Percentiles rank a stretch among this genome's conserved stretches.
Conservation (phyloP, 805 yeast species). For the Candida ipomoeae region DNA sequence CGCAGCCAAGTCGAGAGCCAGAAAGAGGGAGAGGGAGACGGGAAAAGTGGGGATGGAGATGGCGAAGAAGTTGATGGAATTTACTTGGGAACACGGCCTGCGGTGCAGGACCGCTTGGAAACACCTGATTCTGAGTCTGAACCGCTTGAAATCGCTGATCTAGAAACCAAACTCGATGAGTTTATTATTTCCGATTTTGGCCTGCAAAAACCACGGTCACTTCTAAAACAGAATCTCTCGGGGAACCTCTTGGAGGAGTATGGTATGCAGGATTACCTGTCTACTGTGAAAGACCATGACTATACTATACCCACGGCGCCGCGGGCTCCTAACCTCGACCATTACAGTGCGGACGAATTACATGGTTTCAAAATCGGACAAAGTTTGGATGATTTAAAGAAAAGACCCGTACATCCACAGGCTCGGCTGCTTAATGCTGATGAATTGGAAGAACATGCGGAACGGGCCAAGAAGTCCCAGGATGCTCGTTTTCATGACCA, state of each 20-base stretch:
- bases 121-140: conserved; percentile 6
- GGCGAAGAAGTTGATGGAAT: conserved; percentile 27
- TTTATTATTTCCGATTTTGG: conserved; percentile 13
- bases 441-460: conserved; percentile 25
- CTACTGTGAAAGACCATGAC: conserved; percentile 28
- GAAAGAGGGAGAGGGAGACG: background rate
- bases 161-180: conserved; percentile 18
- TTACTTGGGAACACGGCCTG: conserved; percentile 27
- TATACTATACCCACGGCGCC: conserved; percentile 20
- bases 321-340: conserved; percentile 18
- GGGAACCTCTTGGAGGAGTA: conserved; percentile 37
- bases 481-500: conserved; percentile 26
- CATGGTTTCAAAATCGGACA: conserved; percentile 36
- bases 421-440: conserved; percentile 21
- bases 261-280: conserved; percentile 30
- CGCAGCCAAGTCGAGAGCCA: conserved; percentile 3
- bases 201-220: conserved; percentile 24
- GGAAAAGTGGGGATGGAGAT: too few relatives aligned
- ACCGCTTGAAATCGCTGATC: conserved; percentile 14
- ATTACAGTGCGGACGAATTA: conserved; percentile 25
- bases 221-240: conserved; percentile 27
- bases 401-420: background rate
- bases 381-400: conserved; percentile 3
- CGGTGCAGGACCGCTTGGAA: background rate
- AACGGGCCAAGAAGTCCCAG: conserved; percentile 22